Base-by-base conservation (phyloP, 352 stramenopile genomes). In the Phytophthora sp. region DNA sequence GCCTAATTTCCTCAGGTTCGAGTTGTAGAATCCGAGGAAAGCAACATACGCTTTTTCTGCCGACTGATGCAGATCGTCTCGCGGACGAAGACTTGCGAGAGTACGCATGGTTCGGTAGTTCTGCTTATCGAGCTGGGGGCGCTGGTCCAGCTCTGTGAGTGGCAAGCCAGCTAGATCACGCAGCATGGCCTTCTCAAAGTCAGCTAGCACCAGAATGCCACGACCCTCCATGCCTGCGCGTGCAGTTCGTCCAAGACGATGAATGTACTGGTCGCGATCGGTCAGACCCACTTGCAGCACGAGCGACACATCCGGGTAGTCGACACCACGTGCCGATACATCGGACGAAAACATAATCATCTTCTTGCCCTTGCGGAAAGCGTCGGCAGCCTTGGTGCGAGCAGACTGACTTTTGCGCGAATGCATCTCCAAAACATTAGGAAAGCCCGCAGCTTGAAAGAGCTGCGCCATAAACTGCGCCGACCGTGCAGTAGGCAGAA, bases 1-100 rank as follows among this genome's bases (percentile, higher is more conserved):
- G 7, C 55, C 54, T 46, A 89, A 44, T 10, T 69, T 75, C 62
- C 91, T 92, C 24, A 92, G 60, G 62, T 92, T 77, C 34, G 82
- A 85, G 66, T 92, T 91, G 91, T 99, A 98, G 77, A 97, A 99
- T 11, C 96, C 96, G 27, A 99, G 79, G 77, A 89, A 98, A 17
- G 95, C 94, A 74, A 93, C 77, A 75, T 98, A 99, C 51, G 94
- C 94, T 53, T 92, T 78, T 69, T 87, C 78, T 20, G 81, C 88
- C 20, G 79, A 88, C 24, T 90, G 78, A 28, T 88, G 68, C 10
- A 96, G 72, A 37, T 89, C 79, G 30, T 57, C 76, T 23, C 76
- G 59, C 0, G 27, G 15, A 15, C 77, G 69, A 30, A 88, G 45
- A 5, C 55, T 63, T 26, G 65, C 48, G 10, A 89, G 76, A 2